These are phyloP conservation scores for Hippophae gyantsensis DNA, from an alignment of 306 rosid species.

Conservation along the genomic window DNA sequence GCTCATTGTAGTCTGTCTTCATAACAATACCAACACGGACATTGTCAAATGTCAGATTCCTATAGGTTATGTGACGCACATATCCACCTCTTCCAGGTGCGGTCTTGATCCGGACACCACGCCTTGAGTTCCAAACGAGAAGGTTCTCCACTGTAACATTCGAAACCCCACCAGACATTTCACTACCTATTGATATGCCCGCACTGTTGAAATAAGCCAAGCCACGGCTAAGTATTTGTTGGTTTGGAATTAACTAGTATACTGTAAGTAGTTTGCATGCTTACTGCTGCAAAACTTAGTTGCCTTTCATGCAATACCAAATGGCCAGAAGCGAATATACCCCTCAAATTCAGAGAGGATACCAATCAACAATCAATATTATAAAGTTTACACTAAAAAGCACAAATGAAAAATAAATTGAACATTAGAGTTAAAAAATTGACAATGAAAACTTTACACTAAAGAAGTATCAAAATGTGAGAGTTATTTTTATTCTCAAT, in stretches of 20 bases:
- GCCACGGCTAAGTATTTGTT: conserved; percentile 6
- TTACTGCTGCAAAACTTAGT: no score
- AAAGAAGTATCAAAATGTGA: no score
- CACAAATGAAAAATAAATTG: no score
- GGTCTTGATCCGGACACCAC: conserved; percentile 89
- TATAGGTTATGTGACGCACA: conserved; percentile 59
- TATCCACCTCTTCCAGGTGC: conserved; percentile 95
- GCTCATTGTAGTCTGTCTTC: conserved; percentile 98
- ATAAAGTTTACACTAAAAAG: no score
- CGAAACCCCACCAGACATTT: conserved; percentile 97
- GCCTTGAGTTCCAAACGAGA: conserved; percentile 82
- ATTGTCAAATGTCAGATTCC: conserved; percentile 67
- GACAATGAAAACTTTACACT: no score
- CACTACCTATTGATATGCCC: conserved; percentile 92
- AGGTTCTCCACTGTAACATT: conserved; percentile 75
- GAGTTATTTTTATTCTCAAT: no score
- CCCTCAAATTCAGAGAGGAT: no score
- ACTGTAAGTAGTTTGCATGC: no score
- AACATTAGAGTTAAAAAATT: no score
- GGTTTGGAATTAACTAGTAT: neutral
- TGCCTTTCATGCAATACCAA: no score
- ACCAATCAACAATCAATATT: no score
- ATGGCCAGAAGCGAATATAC: no score
- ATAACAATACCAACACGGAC: conserved; percentile 91
- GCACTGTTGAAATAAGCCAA: conserved; percentile 64